Base-by-base conservation (phyloP, 768 basidiomycete genomes). In the Neoboletus magnificus region DNA sequence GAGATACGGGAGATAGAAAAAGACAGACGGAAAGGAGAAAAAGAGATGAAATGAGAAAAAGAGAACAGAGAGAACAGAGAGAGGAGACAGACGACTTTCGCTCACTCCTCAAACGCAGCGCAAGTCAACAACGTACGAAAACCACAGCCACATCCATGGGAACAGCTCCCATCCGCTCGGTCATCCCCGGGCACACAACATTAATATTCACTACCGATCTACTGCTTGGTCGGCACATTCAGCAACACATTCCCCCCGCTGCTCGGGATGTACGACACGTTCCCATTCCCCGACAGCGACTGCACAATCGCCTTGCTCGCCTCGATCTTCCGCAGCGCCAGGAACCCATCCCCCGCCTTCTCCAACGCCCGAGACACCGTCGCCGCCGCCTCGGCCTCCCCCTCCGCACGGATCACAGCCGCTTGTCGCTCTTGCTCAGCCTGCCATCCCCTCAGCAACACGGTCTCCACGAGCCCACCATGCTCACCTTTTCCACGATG, bases 361-460 rank as follows among this genome's bases (percentile, higher is more conserved):
- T 91, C 89, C 68, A 99, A 75, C 23, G 97, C 91, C 56, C 77
- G 81, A 18, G 93, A 95, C 66, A 99, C 96, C 50, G 93, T 96
- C 57, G 85, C 76, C 2, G 97, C 97, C 5, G 97, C 97, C 74
- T 98, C 95, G 2, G 96, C 97, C 77, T 99, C 96, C 50, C 97
- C 97, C 72, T 99, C 96, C 1, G 97, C 97, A 44, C 97, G 85
- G 54, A 99, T 98, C 56, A 99, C 95, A 1, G 94, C 90, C 0
- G 97, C 97, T 78, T 98, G 95, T 57, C 95, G 86, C 72, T 99
- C 97, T 87, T 99, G 97, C 70, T 98, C 97, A 29, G 97, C 95
- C 93, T 96, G 60, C 29, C 35, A 23, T 49, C 53, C n/a, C 9
- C 16, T 73, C 47, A 71, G 62, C 37, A 61, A 60, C 50, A 22